A percentile compares a stretch with the other conserved stretches of the same genome.
Conservation (phyloP, 2,329 filamentous ascomycete species). For the Helicocarpus griseus region DNA sequence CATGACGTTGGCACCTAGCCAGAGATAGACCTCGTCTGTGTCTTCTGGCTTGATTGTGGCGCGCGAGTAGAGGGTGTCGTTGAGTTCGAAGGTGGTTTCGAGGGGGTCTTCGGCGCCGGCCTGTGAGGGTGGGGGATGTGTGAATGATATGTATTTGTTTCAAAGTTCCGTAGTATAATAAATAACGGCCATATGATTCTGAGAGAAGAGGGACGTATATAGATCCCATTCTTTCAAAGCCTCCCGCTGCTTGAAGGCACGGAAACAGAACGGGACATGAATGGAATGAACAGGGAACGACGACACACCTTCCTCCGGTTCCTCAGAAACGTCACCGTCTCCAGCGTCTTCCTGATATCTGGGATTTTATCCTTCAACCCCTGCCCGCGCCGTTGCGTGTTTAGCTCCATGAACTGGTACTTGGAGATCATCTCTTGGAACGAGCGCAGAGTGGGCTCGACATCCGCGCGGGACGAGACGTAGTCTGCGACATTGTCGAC, state of each 20-base stretch:
- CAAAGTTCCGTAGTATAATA: not conserved
- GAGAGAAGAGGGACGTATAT: not conserved
- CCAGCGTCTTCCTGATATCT: slow-evolving; percentile 91
- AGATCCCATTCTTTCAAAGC: not conserved
- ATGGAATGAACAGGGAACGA: not conserved
- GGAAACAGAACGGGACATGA: not conserved
- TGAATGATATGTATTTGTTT: too few relatives aligned
- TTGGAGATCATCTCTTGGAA: slow-evolving; percentile 58
- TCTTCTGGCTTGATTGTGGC: slow-evolving; percentile 68
- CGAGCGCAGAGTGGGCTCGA: slow-evolving; percentile 35
- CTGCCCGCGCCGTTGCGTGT: slow-evolving; percentile 70
- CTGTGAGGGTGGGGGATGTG: slow-evolving; percentile 8
- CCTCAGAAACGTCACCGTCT: slow-evolving; percentile 80
- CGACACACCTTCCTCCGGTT: slow-evolving; percentile 57
- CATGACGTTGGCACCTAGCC: slow-evolving; percentile 99
- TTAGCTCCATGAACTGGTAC: slow-evolving; percentile 99
- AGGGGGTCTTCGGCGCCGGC: slow-evolving; percentile 47
- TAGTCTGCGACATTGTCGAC: slow-evolving; percentile 39
- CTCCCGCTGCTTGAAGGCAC: not conserved
- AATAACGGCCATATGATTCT: not conserved
- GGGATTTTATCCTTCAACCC: slow-evolving; percentile 92
- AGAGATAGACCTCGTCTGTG: slow-evolving; percentile 78
- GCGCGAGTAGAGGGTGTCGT: slow-evolving; percentile 89
- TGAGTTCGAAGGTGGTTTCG: slow-evolving; percentile 90
- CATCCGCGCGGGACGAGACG: slow-evolving; percentile 35